These are phyloP conservation scores for Lotus japonicus DNA, from an alignment of 306 rosid species.

Conservation along the genomic window DNA sequence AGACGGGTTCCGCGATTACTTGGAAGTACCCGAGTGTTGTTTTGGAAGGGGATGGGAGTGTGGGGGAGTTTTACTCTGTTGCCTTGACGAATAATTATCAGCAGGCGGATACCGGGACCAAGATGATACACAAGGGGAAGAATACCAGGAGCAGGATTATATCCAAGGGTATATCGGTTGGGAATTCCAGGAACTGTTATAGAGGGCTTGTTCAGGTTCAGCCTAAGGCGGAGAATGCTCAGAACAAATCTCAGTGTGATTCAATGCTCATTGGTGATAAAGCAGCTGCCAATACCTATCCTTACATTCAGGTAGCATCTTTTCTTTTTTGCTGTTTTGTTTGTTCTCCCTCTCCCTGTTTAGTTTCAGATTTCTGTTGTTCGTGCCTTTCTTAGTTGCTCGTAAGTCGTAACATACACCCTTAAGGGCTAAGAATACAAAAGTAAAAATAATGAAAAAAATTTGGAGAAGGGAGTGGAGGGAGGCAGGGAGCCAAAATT, in stretches of 20 bases:
- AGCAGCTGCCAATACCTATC: slow-evolving; percentile 93
- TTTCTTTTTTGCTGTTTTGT: neutral
- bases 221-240: slow-evolving; percentile 78
- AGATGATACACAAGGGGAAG: slow-evolving; percentile 96
- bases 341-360: no score
- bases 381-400: no score
- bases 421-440: no score
- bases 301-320: slow-evolving; percentile 69
- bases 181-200: slow-evolving; percentile 79
- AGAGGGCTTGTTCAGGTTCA: slow-evolving; percentile 93
- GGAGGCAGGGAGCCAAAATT: no score
- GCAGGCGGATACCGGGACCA: slow-evolving; percentile 90
- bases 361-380: no score
- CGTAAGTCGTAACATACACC: no score
- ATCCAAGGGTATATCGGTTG: slow-evolving; percentile 87
- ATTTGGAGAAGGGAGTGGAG: no score
- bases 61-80: slow-evolving; percentile 89
- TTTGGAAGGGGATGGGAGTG: slow-evolving; percentile 85
- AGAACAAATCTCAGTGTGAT: slow-evolving; percentile 87
- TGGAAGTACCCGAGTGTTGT: slow-evolving; percentile 96
- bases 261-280: slow-evolving; percentile 92
- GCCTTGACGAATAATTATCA: slow-evolving; percentile 88
- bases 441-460: no score
- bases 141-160: slow-evolving; percentile 86
- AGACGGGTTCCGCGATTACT: slow-evolving; percentile 87